These are phyloP conservation scores for Pythium vanterpoolii DNA, from an alignment of 352 stramenopile species.

Conservation along the genomic window DNA sequence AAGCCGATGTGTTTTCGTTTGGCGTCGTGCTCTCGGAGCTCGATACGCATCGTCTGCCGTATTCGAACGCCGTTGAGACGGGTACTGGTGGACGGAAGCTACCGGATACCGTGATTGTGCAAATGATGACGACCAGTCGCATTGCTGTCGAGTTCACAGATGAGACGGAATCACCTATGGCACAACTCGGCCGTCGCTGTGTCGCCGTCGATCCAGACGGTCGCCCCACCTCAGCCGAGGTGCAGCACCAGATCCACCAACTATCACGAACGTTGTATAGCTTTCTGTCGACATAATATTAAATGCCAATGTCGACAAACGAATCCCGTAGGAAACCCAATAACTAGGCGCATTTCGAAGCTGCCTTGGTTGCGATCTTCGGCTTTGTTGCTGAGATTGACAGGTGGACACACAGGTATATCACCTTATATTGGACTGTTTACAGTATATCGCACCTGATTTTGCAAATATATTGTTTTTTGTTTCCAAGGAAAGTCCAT, in stretches of 20 bases:
- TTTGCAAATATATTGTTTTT: not conserved
- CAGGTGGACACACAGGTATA: not conserved
- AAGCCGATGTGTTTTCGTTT: constrained; percentile 17
- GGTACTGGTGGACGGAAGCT: constrained; percentile 6
- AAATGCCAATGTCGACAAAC: not conserved
- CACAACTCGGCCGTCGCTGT: constrained; percentile 2
- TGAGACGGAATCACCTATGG: not conserved
- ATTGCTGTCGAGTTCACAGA: constrained; percentile 11
- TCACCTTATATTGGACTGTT: too few species aligned
- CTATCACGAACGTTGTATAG: not conserved
- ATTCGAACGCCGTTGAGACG: constrained; percentile 2
- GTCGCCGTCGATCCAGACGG: constrained; percentile 3
- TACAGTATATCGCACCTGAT: not conserved
- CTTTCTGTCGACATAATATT: not conserved
- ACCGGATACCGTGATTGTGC: constrained; percentile 9
- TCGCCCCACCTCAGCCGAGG: constrained; percentile 6
- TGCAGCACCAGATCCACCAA: constrained; percentile 13
- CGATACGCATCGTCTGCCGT: constrained; percentile 4
- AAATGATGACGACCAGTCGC: constrained; percentile 3
- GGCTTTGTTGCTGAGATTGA: not conserved
- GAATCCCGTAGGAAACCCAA: too few species aligned
- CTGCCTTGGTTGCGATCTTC: too few species aligned
- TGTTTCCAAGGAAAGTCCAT: not conserved
- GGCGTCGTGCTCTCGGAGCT: constrained; percentile 10
- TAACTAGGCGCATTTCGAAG: too few species aligned